Base-by-base conservation (phyloP, 305 asterid genomes). In the Salvia sclarea region DNA sequence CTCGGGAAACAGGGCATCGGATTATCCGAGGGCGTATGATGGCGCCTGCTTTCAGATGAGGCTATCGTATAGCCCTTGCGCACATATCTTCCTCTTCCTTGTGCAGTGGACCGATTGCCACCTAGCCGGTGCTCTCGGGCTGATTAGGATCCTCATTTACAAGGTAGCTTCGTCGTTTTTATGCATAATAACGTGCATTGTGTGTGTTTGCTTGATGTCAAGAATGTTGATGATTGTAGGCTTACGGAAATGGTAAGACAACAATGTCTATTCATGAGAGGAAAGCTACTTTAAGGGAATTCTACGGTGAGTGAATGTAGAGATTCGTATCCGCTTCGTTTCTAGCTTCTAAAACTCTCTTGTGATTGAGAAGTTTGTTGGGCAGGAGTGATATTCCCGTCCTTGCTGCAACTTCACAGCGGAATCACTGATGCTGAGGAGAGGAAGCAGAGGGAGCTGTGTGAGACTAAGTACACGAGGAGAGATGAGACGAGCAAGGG, bases 31-130 rank as follows among this genome's bases (percentile, higher is more conserved):
- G 70, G 91, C 77, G 31, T 83, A 83, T 66, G 95, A 80, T 41
- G 95, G 95, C 53, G 95, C 93, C 49, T 80, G 83, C 80, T 85
- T 91, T 69, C 97, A 91, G 74, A 91, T 91, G 97, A 88, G 97
- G 66, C 75, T 91, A n/a, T 86, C 97, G 3, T 91, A 88, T 66
- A 88, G 97, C 80, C 91, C 91, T 11, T 84, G 89, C 68, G 96
- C 96, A 18, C 88, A 84, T 31, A 62, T 88, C 45, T 88, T 91
- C 38, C 76, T 88, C 40, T 91, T 88, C 77, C 87, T 88, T 70
- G 85, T 86, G 52, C 96, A 88, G 58, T 88, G 97, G 97, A 81
- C 91, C 47, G 97, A 91, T 75, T 86, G 89, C 76, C 86, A 82
- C 74, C 83, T 91, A 47, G 96, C 96, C 17, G 87, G 95, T 72